Evolutionary conservation across 345 rosid species (phyloP).

Genomic region (Salix brachista): DNA sequence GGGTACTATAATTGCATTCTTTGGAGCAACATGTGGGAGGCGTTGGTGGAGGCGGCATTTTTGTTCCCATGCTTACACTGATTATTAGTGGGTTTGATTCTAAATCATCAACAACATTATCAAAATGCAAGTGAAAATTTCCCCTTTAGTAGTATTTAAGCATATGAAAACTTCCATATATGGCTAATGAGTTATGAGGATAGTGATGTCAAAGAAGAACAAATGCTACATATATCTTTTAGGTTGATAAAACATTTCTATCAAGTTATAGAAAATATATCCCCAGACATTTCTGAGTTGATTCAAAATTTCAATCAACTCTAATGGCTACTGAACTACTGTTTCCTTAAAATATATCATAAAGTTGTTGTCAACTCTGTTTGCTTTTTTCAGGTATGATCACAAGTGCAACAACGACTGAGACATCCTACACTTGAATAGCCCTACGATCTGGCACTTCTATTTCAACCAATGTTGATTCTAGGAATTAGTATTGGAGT

Average conservation of each 20-base stretch:
- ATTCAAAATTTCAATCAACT: neutral
- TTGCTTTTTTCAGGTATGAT: constrained; percentile 38
- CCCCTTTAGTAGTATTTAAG: neutral
- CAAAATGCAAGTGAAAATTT: constrained; percentile 34
- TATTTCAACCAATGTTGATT: constrained; percentile 48
- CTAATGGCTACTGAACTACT: neutral
- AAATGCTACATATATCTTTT: neutral
- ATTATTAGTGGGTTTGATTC: constrained; percentile 42
- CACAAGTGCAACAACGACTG: constrained; percentile 35
- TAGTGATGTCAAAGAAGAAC: neutral
- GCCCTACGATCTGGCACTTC: constrained; percentile 52
- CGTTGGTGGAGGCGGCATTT: constrained; percentile 50
- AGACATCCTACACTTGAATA: constrained; percentile 48
- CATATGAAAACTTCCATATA: neutral
- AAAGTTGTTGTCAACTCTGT: neutral
- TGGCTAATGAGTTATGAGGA: neutral
- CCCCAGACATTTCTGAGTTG: neutral
- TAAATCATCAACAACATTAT: constrained; percentile 46
- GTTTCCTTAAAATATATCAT: neutral
- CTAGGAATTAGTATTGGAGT: constrained; percentile 51
- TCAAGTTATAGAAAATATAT: neutral
- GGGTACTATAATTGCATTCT: constrained; percentile 37
- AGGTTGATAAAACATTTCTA: neutral
- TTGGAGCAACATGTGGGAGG: constrained; percentile 54
- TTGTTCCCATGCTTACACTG: constrained; percentile 47